phyloP scores from a whole-genome alignment of 371 early-diverging fungal genomes.

The Smittium mucronatum region DNA sequence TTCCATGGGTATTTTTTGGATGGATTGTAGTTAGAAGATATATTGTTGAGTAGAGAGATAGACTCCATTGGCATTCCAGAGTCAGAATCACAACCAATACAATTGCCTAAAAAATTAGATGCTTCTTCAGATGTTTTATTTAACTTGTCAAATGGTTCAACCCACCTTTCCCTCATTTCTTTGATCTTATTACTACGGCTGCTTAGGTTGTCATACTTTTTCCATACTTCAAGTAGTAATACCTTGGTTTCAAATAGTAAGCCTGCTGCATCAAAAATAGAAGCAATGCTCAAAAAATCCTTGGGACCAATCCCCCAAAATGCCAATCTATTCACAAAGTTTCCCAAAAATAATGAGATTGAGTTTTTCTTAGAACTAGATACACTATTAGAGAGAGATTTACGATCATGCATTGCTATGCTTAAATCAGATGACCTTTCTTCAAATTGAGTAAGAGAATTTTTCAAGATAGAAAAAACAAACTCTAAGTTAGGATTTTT shows the following conservation, averaged over 20 bases:
- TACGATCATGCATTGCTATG: not conserved
- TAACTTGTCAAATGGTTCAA: not conserved
- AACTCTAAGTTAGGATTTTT: not conserved
- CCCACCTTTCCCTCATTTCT: constrained; percentile 3
- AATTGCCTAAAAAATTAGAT: not conserved
- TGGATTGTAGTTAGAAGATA: not conserved
- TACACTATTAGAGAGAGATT: not conserved
- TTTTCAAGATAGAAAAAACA: not conserved
- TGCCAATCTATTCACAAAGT: not conserved
- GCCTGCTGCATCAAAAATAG: not conserved
- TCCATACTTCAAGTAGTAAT: not conserved
- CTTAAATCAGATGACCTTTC: not conserved
- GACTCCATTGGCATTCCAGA: not conserved
- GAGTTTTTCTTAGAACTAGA: not conserved
- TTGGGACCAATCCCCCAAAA: constrained; percentile 1
- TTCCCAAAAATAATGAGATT: not conserved
- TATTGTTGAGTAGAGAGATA: too few relatives aligned
- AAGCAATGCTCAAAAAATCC: constrained; percentile 3
- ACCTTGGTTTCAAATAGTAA: not conserved
- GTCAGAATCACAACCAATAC: not conserved
- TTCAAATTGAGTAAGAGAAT: not conserved
- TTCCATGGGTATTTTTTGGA: not conserved
- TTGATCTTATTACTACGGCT: not conserved
- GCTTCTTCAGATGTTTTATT: not conserved
- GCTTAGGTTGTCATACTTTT: not conserved